Conservation (phyloP, 768 basidiomycete genomes). For the Infundibulicybe gibba region DNA sequence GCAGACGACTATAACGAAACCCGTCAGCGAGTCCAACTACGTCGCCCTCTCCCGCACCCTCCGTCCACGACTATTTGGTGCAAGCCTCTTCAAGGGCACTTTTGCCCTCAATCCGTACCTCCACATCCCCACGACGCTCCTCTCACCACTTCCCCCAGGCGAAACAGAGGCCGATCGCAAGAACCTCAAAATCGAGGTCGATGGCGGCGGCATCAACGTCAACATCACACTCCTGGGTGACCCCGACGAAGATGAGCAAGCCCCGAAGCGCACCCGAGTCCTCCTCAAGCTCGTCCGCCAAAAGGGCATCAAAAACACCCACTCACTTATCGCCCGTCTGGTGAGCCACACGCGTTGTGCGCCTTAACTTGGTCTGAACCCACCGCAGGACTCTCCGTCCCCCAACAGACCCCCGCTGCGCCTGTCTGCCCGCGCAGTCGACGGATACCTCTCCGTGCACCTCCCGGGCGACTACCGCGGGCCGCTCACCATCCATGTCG, state of each 20-base stretch:
- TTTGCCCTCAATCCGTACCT: constrained; percentile 40
- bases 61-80: constrained; percentile 1
- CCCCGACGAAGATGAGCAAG: constrained; percentile 1
- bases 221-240: constrained; percentile 32
- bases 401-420: constrained; percentile 28
- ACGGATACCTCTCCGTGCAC: constrained; percentile 30
- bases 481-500: constrained; percentile 29
- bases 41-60: constrained; percentile 19
- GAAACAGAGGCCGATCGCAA: constrained; percentile 18
- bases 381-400: constrained; percentile 29
- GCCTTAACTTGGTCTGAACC: neutral
- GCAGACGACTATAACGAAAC: too few relatives aligned
- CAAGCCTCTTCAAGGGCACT: constrained; percentile 21
- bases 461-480: constrained; percentile 42
- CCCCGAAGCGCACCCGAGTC: constrained; percentile 14
- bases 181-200: constrained; percentile 36
- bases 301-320: constrained; percentile 17
- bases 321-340: constrained; percentile 33
- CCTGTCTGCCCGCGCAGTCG: constrained; percentile 20
- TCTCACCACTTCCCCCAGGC: constrained; percentile 26
- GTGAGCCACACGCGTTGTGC: constrained; percentile 17
- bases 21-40: constrained; percentile 17
- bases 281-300: constrained; percentile 27
- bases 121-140: constrained; percentile 29
- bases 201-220: constrained; percentile 36